A percentile compares a stretch with the other conserved stretches of the same genome.
Evolutionary conservation across 768 basidiomycete genomes (phyloP).

Genomic region (Tephrocybe sp.): DNA sequence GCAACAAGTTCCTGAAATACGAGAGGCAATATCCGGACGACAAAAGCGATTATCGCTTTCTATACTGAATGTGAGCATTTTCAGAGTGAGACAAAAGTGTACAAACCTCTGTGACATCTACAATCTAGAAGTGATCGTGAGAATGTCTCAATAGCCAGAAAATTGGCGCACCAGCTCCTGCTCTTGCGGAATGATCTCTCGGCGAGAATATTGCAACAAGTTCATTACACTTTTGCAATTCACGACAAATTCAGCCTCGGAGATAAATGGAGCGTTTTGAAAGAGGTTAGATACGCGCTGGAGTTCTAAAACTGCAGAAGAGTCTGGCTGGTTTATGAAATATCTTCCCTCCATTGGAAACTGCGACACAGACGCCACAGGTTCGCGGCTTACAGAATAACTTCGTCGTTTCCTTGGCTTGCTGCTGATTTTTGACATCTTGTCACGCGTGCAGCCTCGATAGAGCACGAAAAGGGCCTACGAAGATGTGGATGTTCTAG

Average conservation of each 20-base stretch:
- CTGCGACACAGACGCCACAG: too few relatives aligned
- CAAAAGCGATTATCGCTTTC: conserved; percentile 18
- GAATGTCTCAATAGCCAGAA: not conserved
- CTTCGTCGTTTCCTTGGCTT: too few relatives aligned
- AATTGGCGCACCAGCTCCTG: conserved; percentile 9
- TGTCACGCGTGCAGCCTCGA: too few relatives aligned
- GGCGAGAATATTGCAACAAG: conserved; percentile 8
- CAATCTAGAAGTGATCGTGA: not conserved
- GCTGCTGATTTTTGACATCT: too few relatives aligned
- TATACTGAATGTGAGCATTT: not conserved
- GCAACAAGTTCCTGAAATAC: conserved; percentile 10
- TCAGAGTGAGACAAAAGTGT: too few relatives aligned
- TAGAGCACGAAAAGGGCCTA: too few relatives aligned
- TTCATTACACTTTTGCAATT: conserved; percentile 17
- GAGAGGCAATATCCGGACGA: conserved; percentile 17
- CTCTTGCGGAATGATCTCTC: conserved; percentile 3
- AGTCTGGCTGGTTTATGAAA: not conserved
- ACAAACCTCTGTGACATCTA: too few relatives aligned
- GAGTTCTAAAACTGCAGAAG: conserved; percentile 2
- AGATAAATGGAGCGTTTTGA: conserved; percentile 8
- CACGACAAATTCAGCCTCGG: conserved; percentile 18
- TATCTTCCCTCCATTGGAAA: too few relatives aligned
- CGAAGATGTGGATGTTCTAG: too few relatives aligned
- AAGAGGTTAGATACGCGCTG: conserved; percentile 14
- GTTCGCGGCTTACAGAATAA: too few relatives aligned